A percentile compares a stretch with the other conserved stretches of the same genome.
Evolutionary conservation across 2,329 filamentous ascomycete genomes (phyloP).

Genomic region (Neurospora sp.): DNA sequence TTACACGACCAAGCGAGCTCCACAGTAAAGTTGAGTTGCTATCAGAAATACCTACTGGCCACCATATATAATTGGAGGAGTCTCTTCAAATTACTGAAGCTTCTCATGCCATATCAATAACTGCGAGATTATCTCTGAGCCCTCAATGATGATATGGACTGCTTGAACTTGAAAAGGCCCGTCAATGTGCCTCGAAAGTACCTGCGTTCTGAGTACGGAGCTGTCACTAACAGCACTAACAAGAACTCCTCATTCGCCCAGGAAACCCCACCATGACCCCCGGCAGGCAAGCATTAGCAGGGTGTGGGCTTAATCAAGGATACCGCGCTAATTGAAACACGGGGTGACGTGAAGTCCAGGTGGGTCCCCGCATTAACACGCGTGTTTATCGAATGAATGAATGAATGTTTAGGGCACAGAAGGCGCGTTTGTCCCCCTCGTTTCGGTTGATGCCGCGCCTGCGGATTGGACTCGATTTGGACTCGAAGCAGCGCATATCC

Average conservation of each 20-base stretch:
- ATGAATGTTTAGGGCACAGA: neutral
- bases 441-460: neutral
- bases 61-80: neutral
- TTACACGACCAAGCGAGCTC: neutral
- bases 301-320: neutral
- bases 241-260: neutral
- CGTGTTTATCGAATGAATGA: neutral
- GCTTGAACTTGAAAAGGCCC: neutral
- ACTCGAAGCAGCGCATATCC: neutral
- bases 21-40: neutral
- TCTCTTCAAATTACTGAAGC: neutral
- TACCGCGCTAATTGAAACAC: neutral
- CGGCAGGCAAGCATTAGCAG: neutral
- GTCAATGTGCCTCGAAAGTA: neutral
- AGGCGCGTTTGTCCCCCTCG: neutral
- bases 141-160: neutral
- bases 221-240: neutral
- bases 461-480: neutral
- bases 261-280: neutral
- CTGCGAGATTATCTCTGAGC: neutral
- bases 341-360: neutral
- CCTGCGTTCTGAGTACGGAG: neutral
- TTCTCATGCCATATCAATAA: neutral
- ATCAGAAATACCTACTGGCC: neutral
- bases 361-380: neutral